phyloP scores from a whole-genome alignment of 1,284 basidiomycete genomes.

The Sparassis latifolia region DNA sequence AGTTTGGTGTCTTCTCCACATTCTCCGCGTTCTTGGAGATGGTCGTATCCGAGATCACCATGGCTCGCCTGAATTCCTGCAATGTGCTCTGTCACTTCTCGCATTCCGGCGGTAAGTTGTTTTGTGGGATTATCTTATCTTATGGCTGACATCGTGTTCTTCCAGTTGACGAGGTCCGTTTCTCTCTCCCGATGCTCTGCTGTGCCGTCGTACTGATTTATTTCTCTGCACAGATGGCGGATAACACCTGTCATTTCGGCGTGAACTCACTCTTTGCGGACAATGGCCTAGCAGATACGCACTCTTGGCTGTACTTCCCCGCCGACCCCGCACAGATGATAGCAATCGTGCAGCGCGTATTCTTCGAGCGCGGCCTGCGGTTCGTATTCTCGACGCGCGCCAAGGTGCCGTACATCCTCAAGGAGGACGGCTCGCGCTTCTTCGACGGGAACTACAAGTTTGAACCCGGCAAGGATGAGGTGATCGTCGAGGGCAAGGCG shows the following conservation, averaged over 20 bases:
- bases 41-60: conserved; percentile 82
- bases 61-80: conserved; percentile 82
- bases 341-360: conserved; percentile 67
- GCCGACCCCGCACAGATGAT: conserved; percentile 78
- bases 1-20: conserved; percentile 79
- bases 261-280: conserved; percentile 83
- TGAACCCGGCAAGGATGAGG: conserved; percentile 75
- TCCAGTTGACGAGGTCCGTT: conserved; percentile 51
- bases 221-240: conserved; percentile 50
- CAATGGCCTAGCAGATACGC: conserved; percentile 73
- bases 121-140: neutral
- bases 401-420: conserved; percentile 81
- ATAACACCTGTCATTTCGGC: conserved; percentile 83
- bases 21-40: conserved; percentile 88
- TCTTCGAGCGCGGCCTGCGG: conserved; percentile 74
- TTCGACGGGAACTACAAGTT: conserved; percentile 73
- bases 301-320: conserved; percentile 81
- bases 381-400: conserved; percentile 85
- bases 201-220: neutral
- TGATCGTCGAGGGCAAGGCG: conserved; percentile 60
- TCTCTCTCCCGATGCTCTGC: neutral
- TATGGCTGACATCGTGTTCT: conserved; percentile 1
- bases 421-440: conserved; percentile 63
- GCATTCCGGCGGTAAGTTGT: conserved; percentile 65
- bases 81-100: conserved; percentile 85